Evolutionary conservation across 2,329 filamentous ascomycete species (phyloP).

Genomic region (Aspergillus pseudotamarii): DNA sequence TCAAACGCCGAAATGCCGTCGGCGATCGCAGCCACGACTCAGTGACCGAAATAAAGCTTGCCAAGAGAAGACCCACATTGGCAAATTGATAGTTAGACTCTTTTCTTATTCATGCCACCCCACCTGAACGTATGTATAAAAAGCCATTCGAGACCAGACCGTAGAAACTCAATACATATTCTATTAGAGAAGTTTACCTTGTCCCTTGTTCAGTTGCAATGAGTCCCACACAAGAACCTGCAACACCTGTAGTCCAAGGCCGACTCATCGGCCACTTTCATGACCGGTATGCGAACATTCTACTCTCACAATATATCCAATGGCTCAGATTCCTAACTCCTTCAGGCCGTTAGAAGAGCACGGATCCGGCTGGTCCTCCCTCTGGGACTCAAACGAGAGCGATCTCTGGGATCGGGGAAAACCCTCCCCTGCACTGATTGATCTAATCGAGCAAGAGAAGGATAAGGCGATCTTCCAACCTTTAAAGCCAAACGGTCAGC

Average conservation of each 20-base stretch:
- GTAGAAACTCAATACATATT: neutral
- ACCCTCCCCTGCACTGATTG: slow-evolving; percentile 33
- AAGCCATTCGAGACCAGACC: neutral
- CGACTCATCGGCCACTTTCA: slow-evolving; percentile 1
- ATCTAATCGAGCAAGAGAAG: slow-evolving; percentile 27
- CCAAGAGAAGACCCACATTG: neutral
- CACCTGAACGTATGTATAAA: neutral
- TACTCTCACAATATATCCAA: no score
- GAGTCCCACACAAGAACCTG: neutral
- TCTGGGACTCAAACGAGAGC: slow-evolving; percentile 29
- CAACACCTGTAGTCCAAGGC: neutral
- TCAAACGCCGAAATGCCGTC: neutral
- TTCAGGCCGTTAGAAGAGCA: neutral
- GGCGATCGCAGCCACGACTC: neutral
- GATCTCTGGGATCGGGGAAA: slow-evolving; percentile 36
- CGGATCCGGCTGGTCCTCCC: slow-evolving; percentile 18
- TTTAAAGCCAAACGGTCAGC: slow-evolving; percentile 16
- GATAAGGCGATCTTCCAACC: slow-evolving; percentile 21
- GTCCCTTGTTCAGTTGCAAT: neutral
- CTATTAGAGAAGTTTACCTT: neutral
- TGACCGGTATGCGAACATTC: neutral
- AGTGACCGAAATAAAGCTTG: neutral
- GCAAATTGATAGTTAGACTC: neutral
- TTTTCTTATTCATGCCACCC: neutral
- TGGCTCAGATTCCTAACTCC: no score